Conservation (phyloP, 2,329 filamentous ascomycete species). For the Diatrype stigma region DNA sequence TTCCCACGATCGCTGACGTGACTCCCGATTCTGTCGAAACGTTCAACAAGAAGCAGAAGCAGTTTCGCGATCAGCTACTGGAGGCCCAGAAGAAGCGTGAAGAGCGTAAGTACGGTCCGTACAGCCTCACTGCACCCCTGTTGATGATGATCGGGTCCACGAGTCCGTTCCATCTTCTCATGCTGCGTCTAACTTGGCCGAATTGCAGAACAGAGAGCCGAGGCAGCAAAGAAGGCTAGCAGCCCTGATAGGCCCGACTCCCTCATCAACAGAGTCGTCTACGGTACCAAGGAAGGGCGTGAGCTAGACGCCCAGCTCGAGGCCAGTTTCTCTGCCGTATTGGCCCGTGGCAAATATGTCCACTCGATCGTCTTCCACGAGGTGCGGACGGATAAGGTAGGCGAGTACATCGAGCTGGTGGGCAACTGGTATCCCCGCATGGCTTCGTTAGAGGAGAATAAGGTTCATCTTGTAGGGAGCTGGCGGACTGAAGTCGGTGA, state of each 20-base stretch:
- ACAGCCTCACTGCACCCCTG: constrained; percentile 14
- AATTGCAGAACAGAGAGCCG: constrained; percentile 55
- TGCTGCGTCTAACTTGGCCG: constrained; percentile 60
- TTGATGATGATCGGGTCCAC: constrained; percentile 32
- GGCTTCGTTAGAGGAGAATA: constrained; percentile 79
- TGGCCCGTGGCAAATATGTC: constrained; percentile 95
- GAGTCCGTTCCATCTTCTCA: constrained; percentile 40
- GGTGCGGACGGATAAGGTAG: constrained; percentile 91
- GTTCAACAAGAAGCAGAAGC: constrained; percentile 80
- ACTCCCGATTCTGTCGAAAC: constrained; percentile 63
- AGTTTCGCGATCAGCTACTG: constrained; percentile 78
- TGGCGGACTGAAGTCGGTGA: constrained; percentile 98
- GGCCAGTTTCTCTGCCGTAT: constrained; percentile 89
- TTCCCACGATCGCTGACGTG: constrained; percentile 84
- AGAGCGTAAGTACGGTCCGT: constrained; percentile 64
- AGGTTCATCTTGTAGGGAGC: constrained; percentile 93
- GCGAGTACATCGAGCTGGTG: constrained; percentile 88
- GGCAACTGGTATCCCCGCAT: constrained; percentile 90
- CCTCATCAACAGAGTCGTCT: constrained; percentile 82
- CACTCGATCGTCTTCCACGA: constrained; percentile 97
- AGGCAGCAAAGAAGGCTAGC: constrained; percentile 51
- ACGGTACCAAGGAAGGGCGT: constrained; percentile 92
- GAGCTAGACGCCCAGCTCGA: constrained; percentile 95
- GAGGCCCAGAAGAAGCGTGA: constrained; percentile 76
- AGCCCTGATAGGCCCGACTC: constrained; percentile 63